Evolutionary conservation across 2,329 filamentous ascomycete genomes (phyloP), one percentile per base, ranked within the genome.

Genomic region (Hymenoscyphus salicellus): DNA sequence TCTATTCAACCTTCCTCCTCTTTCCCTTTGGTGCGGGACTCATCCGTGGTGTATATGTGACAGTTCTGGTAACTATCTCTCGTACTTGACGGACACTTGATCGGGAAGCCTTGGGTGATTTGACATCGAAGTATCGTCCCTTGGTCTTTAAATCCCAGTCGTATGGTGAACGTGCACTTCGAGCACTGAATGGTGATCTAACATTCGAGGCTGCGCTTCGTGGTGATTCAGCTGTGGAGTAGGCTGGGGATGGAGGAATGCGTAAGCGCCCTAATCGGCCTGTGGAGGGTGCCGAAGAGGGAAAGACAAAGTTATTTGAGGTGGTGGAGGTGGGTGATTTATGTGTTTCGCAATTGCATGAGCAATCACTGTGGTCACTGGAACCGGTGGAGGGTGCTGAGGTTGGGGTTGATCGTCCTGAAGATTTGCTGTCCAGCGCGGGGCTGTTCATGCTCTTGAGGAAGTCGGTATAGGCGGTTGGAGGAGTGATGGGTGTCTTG

Each of bases 11-110:
- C 82, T 92, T 96, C 80, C 93, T 89, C 80, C 93, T 87, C 84
- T 97, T 98, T 69, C 93, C 93, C 77, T 93, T 93, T 7, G 93
- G 94, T 43, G 93, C 92, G 28, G 93, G 91, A 70, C 93, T 91
- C 80, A 98, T 91, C 69, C 89, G 83, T 66, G 87, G 90, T 76
- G 91, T 96, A 78, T 96, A 97, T 49, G 92, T 97, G 65, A 97
- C 91, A 17, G 93, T 97, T 71, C 93, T 86, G n/a, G 93, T 97
- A 61, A 97, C 91, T 4, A 97, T 92, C 77, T 97, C 93, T 62
- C 92, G 84, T 65, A 97, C 92, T 74, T 89, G 84, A 66, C 88
- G 85, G 63, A 88, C 82, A 71, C 83, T 88, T 36, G 87, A 87
- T 69, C 83, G 84, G 49, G 85, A 80, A 17, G 83, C 75, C 75